Evolutionary conservation across 805 yeast species (phyloP).

Genomic region (Candida ficus): DNA sequence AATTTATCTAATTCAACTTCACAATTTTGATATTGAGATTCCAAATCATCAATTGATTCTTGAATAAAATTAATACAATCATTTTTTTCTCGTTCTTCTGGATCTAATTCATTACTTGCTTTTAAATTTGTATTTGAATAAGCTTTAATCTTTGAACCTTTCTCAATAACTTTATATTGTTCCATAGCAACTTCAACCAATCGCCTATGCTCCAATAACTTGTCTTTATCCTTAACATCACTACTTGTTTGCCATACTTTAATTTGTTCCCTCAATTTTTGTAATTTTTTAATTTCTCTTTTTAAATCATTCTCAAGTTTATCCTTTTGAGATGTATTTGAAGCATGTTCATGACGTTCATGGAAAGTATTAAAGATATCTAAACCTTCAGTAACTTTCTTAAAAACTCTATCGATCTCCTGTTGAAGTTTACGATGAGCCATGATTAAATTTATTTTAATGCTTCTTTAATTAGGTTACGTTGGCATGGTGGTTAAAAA

Average conservation of each 20-base stretch:
- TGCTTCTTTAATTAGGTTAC: too few species aligned
- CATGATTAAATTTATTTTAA: too few species aligned
- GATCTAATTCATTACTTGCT: slow-evolving; percentile 55
- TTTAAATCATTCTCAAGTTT: slow-evolving; percentile 88
- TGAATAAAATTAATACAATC: slow-evolving; percentile 69
- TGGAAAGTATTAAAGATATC: slow-evolving; percentile 78
- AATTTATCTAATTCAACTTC: slow-evolving; percentile 67
- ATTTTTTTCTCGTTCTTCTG: slow-evolving; percentile 71
- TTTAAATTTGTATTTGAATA: slow-evolving; percentile 88
- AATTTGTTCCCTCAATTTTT: slow-evolving; percentile 88
- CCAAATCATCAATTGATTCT: slow-evolving; percentile 70
- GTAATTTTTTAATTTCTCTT: slow-evolving; percentile 91
- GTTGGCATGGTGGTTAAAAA: neutral
- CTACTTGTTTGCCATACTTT: slow-evolving; percentile 90
- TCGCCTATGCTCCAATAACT: slow-evolving; percentile 68
- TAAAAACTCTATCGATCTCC: slow-evolving; percentile 86
- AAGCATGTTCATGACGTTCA: slow-evolving; percentile 76
- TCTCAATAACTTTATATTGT: slow-evolving; percentile 89
- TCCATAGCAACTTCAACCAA: slow-evolving; percentile 83
- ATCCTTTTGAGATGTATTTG: slow-evolving; percentile 82
- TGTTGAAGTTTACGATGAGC: slow-evolving; percentile 26
- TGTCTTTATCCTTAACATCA: slow-evolving; percentile 85
- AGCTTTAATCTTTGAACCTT: slow-evolving; percentile 87
- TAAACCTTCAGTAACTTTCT: slow-evolving; percentile 89
- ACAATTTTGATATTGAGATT: slow-evolving; percentile 67